Conservation (phyloP, 2,329 filamentous ascomycete species). For the Ophiocordyceps camponoti-saundersi region DNA sequence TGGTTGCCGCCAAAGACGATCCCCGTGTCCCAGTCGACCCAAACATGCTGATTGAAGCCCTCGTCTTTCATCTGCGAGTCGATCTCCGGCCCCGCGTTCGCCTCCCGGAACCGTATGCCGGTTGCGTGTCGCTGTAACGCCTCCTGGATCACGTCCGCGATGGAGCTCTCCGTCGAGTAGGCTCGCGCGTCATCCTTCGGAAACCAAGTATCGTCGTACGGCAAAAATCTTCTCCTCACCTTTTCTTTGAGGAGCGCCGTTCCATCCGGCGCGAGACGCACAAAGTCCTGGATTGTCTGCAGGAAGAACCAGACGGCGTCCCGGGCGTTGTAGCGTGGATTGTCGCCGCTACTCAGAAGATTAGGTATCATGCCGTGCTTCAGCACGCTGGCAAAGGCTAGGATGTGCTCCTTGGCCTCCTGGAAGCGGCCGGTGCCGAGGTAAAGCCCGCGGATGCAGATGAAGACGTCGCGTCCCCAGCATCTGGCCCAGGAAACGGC, state of each 20-base stretch:
- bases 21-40: conserved; percentile 78
- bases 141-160: conserved; percentile 86
- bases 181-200: conserved; percentile 62
- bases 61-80: conserved; percentile 87
- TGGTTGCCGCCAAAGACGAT: conserved; percentile 91
- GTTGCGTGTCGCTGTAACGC: conserved; percentile 79
- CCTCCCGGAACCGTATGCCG: conserved; percentile 83
- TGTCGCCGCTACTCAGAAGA: conserved; percentile 67
- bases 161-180: conserved; percentile 68
- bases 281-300: conserved; percentile 90
- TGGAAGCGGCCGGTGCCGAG: conserved; percentile 76
- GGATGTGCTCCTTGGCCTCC: conserved; percentile 85
- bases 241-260: conserved; percentile 55
- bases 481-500: conserved; percentile 86
- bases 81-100: conserved; percentile 76
- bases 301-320: conserved; percentile 98
- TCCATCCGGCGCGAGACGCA: conserved; percentile 64
- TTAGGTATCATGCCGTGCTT: conserved; percentile 99
- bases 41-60: conserved; percentile 83
- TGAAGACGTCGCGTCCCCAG: conserved; percentile 96
- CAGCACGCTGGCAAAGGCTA: conserved; percentile 85
- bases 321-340: conserved; percentile 84
- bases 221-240: conserved; percentile 72
- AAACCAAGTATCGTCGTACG: conserved; percentile 95
- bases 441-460: conserved; percentile 81